Base-by-base conservation (phyloP, 805 yeast genomes). In the Wickerhamomyces silvicola region DNA sequence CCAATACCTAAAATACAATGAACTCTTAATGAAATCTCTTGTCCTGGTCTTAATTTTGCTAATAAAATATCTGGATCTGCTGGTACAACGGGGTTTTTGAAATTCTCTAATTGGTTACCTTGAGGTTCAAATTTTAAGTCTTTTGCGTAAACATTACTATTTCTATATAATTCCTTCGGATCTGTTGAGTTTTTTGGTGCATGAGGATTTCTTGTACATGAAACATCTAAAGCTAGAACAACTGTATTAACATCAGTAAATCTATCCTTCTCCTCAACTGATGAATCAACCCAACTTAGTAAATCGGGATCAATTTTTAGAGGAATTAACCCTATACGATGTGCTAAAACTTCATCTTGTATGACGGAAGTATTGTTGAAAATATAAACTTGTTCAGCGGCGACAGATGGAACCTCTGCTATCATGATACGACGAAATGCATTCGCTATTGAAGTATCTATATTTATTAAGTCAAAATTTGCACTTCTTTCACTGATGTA, bases 351-450 rank as follows among this genome's bases (percentile, higher is more conserved):
- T 64, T 92, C 98, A 58, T 92, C 98, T 59, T 88, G 97, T 42
- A 92, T 85, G 30, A 92, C 96, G 2, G 96, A 85, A 2, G 98
- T 92, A 60, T 92, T 92, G 69, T 86, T 90, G 65, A 82, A 82
- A 38, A 92, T 72, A 55, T 80, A 87, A 12, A 92, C 86, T 41
- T 84, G 76, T 59, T 92, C 98, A 15, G 95, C 82, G 11, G 98
- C 97, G 28, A 90, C 94, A 2, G 92, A 74, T 14, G 98, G 98
- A 24, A 92, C 95, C 57, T 92, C 98, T 1, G 97, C 75, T 34
- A 92, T 78, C 97, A 92, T 88, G 48, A 92, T 83, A 53, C 98
- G 81, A 55, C 98, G 80, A 62, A 90, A 87, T 0, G 98, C 97
- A 64, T 92, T 92, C 27, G 97, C 88, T 36, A 92, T 66, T 10